Conservation (phyloP, 768 basidiomycete species). For the Nidularia pulvinata region DNA sequence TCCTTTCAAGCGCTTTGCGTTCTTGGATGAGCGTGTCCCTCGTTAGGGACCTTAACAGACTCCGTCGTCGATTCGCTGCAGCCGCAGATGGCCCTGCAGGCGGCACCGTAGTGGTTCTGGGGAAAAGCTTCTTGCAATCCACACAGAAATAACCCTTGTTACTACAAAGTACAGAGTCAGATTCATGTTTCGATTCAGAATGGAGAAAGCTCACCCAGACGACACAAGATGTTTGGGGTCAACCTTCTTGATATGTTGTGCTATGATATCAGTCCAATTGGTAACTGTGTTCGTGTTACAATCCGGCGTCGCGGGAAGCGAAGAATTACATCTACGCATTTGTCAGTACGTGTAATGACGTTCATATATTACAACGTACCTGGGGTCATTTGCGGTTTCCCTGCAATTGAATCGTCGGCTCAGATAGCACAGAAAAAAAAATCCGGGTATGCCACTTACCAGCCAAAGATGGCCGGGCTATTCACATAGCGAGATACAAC, state of each 20-base stretch:
- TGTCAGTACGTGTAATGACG: background rate
- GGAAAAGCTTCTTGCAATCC: conserved; percentile 57
- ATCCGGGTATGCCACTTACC: conserved; percentile 25
- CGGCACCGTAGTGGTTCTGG: conserved; percentile 22
- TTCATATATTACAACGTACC: conserved; percentile 26
- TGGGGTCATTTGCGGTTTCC: conserved; percentile 70
- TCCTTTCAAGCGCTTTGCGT: conserved; percentile 47
- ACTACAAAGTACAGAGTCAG: conserved; percentile 12
- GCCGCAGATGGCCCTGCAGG: conserved; percentile 40
- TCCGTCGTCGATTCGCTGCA: conserved; percentile 34
- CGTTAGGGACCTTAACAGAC: conserved; percentile 37
- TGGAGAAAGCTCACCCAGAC: conserved; percentile 44
- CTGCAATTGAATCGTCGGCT: conserved; percentile 20
- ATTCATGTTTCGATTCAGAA: background rate
- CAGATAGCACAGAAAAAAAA: background rate
- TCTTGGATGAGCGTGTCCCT: conserved; percentile 45
- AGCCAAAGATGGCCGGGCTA: conserved; percentile 49
- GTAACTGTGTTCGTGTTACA: conserved; percentile 59
- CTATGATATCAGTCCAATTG: conserved; percentile 48
- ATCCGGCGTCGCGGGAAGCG: conserved; percentile 31
- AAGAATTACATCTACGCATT: conserved; percentile 52
- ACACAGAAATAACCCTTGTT: conserved; percentile 61
- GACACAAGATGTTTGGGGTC: conserved; percentile 69
- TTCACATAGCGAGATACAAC: conserved; percentile 57
- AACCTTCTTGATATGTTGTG: conserved; percentile 37